Evolutionary conservation across 352 stramenopile species (phyloP).

Genomic region (Pythium angustatum): DNA sequence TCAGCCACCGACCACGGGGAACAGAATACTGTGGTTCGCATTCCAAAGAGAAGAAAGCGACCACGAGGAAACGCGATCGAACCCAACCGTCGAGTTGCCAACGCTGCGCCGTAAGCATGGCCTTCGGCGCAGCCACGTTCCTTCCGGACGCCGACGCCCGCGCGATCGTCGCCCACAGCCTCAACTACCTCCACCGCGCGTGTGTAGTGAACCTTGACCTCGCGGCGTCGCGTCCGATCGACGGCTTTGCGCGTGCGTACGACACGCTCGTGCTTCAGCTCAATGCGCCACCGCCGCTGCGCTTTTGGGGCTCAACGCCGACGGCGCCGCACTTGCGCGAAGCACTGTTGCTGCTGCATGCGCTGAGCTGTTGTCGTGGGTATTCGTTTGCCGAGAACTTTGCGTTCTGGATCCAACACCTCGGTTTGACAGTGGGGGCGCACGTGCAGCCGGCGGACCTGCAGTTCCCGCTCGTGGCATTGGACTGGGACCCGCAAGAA

Average conservation of each 20-base stretch:
- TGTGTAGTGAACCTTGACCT: neutral
- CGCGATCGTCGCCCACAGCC: neutral
- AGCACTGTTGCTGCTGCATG: neutral
- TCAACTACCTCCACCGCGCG: neutral
- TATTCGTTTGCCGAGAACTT: slow-evolving; percentile 6
- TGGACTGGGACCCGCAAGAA: slow-evolving; percentile 3
- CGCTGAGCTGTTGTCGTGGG: slow-evolving; percentile 1
- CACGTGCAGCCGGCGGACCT: neutral
- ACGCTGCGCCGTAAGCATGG: too few species aligned
- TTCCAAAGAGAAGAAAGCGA: too few species aligned
- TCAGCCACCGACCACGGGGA: too few species aligned
- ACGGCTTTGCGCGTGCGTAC: neutral
- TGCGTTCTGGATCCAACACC: neutral
- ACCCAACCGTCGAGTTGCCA: too few species aligned
- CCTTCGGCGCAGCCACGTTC: too few species aligned
- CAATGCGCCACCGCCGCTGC: neutral
- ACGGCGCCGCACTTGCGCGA: neutral
- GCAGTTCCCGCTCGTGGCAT: neutral
- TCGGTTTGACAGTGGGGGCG: too few species aligned
- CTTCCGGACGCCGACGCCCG: neutral
- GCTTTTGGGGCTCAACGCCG: neutral
- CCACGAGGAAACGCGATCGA: too few species aligned
- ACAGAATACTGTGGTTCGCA: too few species aligned
- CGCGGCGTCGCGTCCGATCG: neutral
- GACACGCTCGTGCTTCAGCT: slow-evolving; percentile 5